A percentile compares a stretch with the other conserved stretches of the same genome.
Conservation (phyloP, 1,139 yeast species). For the Candida glucosophila region DNA sequence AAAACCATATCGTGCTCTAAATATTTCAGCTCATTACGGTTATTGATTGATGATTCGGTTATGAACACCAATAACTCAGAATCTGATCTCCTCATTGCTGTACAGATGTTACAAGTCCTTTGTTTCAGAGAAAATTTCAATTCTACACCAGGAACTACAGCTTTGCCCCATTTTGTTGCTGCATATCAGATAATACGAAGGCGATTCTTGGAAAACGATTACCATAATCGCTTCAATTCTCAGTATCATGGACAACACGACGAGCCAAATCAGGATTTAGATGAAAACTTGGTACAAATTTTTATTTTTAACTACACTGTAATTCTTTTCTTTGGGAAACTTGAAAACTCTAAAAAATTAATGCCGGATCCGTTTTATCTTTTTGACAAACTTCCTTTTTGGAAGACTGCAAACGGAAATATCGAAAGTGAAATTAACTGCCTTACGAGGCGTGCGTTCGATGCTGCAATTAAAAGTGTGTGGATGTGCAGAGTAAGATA, state of each 20-base stretch:
- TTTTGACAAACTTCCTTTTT: slow-evolving; percentile 1
- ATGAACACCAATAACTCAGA: slow-evolving; percentile 2
- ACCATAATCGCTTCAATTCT: background rate
- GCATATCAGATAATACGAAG: slow-evolving; percentile 4
- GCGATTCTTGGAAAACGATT: slow-evolving; percentile 1
- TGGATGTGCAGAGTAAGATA: slow-evolving; percentile 3
- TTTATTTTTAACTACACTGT: slow-evolving; percentile 4
- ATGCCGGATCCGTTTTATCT: slow-evolving; percentile 4
- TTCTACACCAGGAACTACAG: slow-evolving; percentile 4
- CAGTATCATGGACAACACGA: too few species aligned
- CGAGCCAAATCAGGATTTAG: too few species aligned
- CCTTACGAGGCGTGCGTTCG: slow-evolving; percentile 3
- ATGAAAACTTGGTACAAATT: slow-evolving; percentile 2
- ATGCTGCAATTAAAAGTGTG: slow-evolving; percentile 3
- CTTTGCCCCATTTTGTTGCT: slow-evolving; percentile 3
- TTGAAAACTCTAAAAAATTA: slow-evolving; percentile 1
- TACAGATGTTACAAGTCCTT: slow-evolving; percentile 3
- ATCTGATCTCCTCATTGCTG: slow-evolving; percentile 4
- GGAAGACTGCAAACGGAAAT: slow-evolving; percentile 1
- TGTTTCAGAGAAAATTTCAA: slow-evolving; percentile 3
- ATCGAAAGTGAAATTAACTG: slow-evolving; percentile 1
- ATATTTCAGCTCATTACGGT: slow-evolving; percentile 1
- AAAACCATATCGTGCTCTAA: slow-evolving; percentile 3
- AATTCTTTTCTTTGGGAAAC: slow-evolving; percentile 3
- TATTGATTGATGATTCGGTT: slow-evolving; percentile 1